Base-by-base conservation (phyloP, 2,329 filamentous ascomycete genomes). In the Tolypocladium ophioglossoides region DNA sequence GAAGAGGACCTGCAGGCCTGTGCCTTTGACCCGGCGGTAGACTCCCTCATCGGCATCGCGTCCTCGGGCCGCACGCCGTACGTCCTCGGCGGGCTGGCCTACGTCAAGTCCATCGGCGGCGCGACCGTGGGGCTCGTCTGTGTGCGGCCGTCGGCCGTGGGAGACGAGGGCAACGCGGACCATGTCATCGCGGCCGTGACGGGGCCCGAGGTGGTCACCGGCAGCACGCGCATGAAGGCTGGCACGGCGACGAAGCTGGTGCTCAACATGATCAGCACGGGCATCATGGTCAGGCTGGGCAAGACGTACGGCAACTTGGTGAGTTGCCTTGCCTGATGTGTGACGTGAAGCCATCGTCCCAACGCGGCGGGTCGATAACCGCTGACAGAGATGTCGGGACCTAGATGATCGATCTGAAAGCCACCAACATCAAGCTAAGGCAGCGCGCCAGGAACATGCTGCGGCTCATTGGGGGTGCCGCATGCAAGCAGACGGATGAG, bases 161-260 rank as follows among this genome's bases (percentile, higher is more conserved):
- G 39, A 2, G 54, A 50, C 1, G 55, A 60, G 44, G 58, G 57
- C 54, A 61, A 64, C 50, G 57, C 61, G 3, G 61, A 62, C 54
- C 39, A 52, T 48, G 50, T 73, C 52, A 72, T 75, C 51, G 63
- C 62, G 20, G 63, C 67, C n/a, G 61, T 74, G 2, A 70, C 71
- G 1, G 73, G 73, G 0, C 66, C 72, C 1, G 73, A 75, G 58
- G 68, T 72, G 4, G 65, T 74, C 3, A 72, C 72, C n/a, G 73
- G 73, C 2, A 76, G 73, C 57, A 76, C 73, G 1, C 63, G 73
- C 34, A 63, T 75, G 55, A 75, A 75, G 57, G 72, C 73, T 1
- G 73, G 73, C 18, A 75, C 70, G 0, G 72, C 70, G 1, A 74
- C 73, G 0, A 76, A 76, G 57, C 56, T 74, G 54, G 70, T 72